These are phyloP conservation scores for Eucalyptus melliodora DNA, from an alignment of 345 rosid genomes.

Conservation along the genomic window DNA sequence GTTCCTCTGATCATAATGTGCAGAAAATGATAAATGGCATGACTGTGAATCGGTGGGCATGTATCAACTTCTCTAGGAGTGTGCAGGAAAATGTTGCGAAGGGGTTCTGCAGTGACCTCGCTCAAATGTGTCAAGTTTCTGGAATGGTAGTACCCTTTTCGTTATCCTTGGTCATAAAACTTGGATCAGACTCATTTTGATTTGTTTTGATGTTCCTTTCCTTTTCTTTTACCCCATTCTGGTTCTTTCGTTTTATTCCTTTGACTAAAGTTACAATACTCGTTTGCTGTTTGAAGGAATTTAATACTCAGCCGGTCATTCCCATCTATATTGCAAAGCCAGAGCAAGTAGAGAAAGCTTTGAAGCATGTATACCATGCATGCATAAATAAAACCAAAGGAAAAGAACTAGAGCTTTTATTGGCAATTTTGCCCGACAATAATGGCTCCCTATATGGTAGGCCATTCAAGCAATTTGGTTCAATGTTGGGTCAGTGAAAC, in stretches of 20 bases:
- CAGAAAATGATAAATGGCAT: conserved; percentile 99
- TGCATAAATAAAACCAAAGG: conserved; percentile 83
- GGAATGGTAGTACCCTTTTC: conserved; percentile 64
- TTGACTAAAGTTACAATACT: not conserved
- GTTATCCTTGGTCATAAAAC: not conserved
- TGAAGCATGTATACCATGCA: conserved; percentile 80
- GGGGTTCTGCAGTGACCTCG: conserved; percentile 87
- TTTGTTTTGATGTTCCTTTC: not conserved
- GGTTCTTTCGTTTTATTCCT: not conserved
- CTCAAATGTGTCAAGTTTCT: conserved; percentile 97
- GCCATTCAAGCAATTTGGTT: not conserved
- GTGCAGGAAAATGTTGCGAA: conserved; percentile 94
- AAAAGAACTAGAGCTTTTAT: conserved; percentile 88
- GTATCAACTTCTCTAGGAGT: conserved; percentile 90
- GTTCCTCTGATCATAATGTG: not conserved
- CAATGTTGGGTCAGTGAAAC: not conserved
- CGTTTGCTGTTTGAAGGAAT: conserved; percentile 37
- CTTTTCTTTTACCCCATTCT: not conserved
- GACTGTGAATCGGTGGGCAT: conserved; percentile 94
- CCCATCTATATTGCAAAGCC: conserved; percentile 88
- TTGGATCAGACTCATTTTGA: not conserved
- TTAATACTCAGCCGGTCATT: conserved; percentile 84
- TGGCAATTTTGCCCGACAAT: conserved; percentile 92
- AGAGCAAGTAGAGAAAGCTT: conserved; percentile 94
- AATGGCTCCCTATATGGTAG: conserved; percentile 94